Evolutionary conservation across 768 basidiomycete genomes (phyloP).

Genomic region (Asterophora parasitica): DNA sequence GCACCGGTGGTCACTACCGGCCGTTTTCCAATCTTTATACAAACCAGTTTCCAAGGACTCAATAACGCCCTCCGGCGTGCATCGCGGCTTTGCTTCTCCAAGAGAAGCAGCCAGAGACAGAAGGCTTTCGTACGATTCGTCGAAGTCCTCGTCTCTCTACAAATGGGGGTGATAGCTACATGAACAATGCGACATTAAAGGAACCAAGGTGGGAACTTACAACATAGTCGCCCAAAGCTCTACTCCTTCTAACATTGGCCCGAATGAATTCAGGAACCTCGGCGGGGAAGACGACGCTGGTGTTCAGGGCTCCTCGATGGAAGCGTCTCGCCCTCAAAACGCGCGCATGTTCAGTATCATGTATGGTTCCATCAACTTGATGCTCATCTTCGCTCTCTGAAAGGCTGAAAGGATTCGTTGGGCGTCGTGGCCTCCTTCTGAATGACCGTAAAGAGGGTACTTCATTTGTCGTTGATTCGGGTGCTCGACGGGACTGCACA

Average conservation of each 20-base stretch:
- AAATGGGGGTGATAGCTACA: constrained; percentile 8
- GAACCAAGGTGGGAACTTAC: constrained; percentile 30
- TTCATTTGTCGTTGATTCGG: not conserved
- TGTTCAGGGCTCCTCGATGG: constrained; percentile 2
- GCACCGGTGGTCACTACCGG: constrained; percentile 68
- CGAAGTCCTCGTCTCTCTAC: constrained; percentile 76
- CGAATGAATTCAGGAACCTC: constrained; percentile 13
- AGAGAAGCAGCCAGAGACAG: constrained; percentile 52
- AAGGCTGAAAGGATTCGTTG: not conserved
- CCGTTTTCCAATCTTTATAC: constrained; percentile 65
- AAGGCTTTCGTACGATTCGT: constrained; percentile 69
- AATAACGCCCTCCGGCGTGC: constrained; percentile 59
- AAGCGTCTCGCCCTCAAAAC: constrained; percentile 6
- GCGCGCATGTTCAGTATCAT: not conserved
- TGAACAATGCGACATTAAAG: constrained; percentile 5
- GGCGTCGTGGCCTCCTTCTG: not conserved
- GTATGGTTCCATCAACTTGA: not conserved
- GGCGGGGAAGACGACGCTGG: constrained; percentile 15
- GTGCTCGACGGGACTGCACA: not conserved
- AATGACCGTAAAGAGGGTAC: not conserved
- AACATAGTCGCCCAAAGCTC: constrained; percentile 43
- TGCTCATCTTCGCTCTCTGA: constrained; percentile 6
- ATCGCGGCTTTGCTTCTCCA: constrained; percentile 65
- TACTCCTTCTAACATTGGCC: constrained; percentile 16
- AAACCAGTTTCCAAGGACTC: constrained; percentile 51